Conservation (phyloP, 139 green algal genomes). For the Chlorella sp. region DNA sequence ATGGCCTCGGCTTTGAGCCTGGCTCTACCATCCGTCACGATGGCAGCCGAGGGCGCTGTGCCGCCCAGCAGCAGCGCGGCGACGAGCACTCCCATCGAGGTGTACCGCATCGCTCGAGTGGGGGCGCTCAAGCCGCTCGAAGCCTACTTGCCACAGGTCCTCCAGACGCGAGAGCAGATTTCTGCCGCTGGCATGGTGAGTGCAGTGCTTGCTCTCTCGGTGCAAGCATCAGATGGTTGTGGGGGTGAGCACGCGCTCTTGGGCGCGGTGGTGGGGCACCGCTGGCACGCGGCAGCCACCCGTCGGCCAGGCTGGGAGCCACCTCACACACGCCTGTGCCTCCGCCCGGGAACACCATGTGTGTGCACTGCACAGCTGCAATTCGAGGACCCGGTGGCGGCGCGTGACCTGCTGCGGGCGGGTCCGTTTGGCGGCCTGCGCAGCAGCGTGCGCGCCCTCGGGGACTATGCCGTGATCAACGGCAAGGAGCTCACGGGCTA, state of each 20-base stretch:
- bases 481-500: not conserved
- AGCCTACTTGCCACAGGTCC: not conserved
- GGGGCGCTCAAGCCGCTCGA: not conserved
- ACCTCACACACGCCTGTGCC: too few relatives aligned
- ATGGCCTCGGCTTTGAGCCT: not conserved
- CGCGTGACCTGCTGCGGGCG: conserved; percentile 25
- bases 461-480: conserved; percentile 18
- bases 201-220: too few relatives aligned
- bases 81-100: not conserved
- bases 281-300: too few relatives aligned
- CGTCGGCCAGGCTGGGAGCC: too few relatives aligned
- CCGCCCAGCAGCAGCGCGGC: too few relatives aligned
- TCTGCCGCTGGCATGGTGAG: not conserved
- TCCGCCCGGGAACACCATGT: too few relatives aligned
- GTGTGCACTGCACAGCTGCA: too few relatives aligned
- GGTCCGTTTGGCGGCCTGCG: conserved; percentile 39
- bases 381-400: conserved; percentile 8
- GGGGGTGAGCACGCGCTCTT: too few relatives aligned
- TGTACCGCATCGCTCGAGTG: not conserved
- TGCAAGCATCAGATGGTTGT: too few relatives aligned
- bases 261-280: too few relatives aligned
- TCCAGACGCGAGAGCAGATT: not conserved
- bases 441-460: conserved; percentile 35
- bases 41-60: too few relatives aligned
- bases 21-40: too few relatives aligned